Conservation (phyloP, 257 asterid genomes). For the Knoxia roxburghii region DNA sequence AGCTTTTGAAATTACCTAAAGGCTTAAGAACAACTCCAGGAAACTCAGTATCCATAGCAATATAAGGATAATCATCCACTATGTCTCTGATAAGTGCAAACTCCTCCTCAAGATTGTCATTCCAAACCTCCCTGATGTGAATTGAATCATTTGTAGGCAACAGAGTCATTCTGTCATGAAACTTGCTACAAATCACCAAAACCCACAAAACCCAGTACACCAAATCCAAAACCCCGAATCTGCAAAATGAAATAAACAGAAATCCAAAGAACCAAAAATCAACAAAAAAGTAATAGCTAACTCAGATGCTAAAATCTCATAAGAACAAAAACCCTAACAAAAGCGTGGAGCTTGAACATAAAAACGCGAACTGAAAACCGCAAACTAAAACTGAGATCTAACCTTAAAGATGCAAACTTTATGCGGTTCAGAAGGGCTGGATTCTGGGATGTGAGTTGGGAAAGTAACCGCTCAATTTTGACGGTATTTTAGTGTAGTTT, state of each 20-base stretch:
- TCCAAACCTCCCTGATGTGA: constrained; percentile 35
- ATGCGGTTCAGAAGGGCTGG: background rate
- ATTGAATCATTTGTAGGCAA: constrained; percentile 22
- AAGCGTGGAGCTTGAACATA: no score
- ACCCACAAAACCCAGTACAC: constrained; percentile 22
- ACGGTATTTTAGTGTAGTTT: background rate
- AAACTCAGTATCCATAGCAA: constrained; percentile 38
- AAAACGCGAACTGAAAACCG: background rate
- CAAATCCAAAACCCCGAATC: constrained; percentile 24
- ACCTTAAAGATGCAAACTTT: constrained; percentile 23
- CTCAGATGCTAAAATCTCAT: constrained; percentile 5
- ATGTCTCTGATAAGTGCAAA: constrained; percentile 28
- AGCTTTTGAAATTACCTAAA: constrained; percentile 22
- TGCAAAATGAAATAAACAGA: constrained; percentile 17
- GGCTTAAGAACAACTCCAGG: constrained; percentile 32
- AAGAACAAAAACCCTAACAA: background rate
- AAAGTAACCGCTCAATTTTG: constrained; percentile 3
- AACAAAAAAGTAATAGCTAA: background rate
- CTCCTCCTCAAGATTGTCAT: constrained; percentile 33
- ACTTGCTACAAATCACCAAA: constrained; percentile 15
- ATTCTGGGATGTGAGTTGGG: constrained; percentile 16
- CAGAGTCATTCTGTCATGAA: constrained; percentile 21
- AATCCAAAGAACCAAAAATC: background rate
- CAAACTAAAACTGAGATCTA: constrained; percentile 12
- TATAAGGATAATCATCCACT: constrained; percentile 31